These are phyloP conservation scores for Pholiota molesta DNA, from an alignment of 768 basidiomycete genomes.

Conservation along the genomic window DNA sequence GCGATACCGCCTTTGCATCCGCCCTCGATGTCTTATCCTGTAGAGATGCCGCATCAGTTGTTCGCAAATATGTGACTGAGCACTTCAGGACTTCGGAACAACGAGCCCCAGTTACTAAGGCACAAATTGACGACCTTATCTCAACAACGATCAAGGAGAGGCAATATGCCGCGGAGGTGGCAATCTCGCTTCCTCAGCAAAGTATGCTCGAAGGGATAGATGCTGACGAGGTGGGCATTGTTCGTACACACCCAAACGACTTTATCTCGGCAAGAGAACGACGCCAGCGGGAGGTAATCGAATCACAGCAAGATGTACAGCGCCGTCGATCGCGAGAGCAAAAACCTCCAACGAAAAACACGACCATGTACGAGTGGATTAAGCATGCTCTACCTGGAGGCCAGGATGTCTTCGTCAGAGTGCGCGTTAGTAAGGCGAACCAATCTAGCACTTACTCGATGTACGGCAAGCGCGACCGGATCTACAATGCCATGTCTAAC, in stretches of 20 bases:
- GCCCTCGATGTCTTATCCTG: too few species aligned
- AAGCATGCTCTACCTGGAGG: constrained; percentile 1
- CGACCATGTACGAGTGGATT: constrained; percentile 12
- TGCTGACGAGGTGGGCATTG: not conserved
- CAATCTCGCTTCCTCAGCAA: constrained; percentile 10
- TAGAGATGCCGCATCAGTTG: too few species aligned
- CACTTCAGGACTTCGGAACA: not conserved
- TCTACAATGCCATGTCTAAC: too few species aligned
- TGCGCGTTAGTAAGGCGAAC: constrained; percentile 1
- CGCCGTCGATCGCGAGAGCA: too few species aligned
- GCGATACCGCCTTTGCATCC: not conserved
- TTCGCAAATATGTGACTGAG: too few species aligned
- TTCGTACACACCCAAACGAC: constrained; percentile 8
- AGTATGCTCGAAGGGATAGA: constrained; percentile 1
- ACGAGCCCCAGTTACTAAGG: not conserved
- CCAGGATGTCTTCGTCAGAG: constrained; percentile 6
- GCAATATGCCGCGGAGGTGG: not conserved
- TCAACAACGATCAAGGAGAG: not conserved
- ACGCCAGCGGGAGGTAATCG: too few species aligned
- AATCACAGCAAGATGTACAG: too few species aligned
- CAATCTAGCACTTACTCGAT: not conserved
- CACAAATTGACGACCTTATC: not conserved
- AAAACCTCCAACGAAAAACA: too few species aligned
- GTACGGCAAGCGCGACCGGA: too few species aligned
- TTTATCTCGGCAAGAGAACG: constrained; percentile 10